Percentiles rank a stretch among this genome's conserved stretches.
phyloP scores from a whole-genome alignment of 2,329 filamentous ascomycete species.

The Triangularia setosa region DNA sequence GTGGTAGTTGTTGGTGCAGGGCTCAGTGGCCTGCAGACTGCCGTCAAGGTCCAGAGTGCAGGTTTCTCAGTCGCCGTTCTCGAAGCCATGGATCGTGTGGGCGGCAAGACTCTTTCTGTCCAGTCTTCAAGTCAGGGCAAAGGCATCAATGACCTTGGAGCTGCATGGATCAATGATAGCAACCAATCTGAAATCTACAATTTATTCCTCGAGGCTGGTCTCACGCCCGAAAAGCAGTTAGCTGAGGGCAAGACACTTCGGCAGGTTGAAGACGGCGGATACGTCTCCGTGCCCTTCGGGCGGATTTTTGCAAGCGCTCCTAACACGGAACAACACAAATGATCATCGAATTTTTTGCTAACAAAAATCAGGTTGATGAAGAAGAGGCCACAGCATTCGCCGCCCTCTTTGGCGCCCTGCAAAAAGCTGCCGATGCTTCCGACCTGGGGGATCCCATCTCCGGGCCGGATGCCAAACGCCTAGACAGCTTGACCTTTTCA shows the following conservation, averaged over 20 bases:
- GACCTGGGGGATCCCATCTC: not conserved
- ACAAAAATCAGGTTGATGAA: not conserved
- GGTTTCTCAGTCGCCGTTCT: slow-evolving; percentile 38
- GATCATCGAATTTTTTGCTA: not conserved
- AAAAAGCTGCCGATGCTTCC: not conserved
- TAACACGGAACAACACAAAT: not conserved
- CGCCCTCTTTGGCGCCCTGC: not conserved
- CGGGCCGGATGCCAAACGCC: not conserved
- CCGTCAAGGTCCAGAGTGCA: slow-evolving; percentile 13
- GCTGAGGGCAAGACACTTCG: not conserved
- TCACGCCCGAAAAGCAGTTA: slow-evolving; percentile 47
- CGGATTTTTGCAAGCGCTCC: not conserved
- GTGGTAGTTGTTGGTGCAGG: slow-evolving; percentile 16
- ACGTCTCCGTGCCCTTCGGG: not conserved
- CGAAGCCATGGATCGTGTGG: slow-evolving; percentile 47
- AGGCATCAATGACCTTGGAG: slow-evolving; percentile 46
- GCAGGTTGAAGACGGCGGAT: slow-evolving; percentile 8
- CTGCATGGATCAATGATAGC: slow-evolving; percentile 56
- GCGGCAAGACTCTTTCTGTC: slow-evolving; percentile 48
- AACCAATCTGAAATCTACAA: slow-evolving; percentile 45
- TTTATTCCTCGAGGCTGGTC: slow-evolving; percentile 37
- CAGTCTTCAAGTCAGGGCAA: slow-evolving; percentile 24
- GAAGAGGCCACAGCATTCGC: not conserved
- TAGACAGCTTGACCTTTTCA: not conserved
- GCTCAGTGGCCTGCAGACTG: slow-evolving; percentile 16